Evolutionary conservation across 176 grass and related monocot species (phyloP), one percentile per base, ranked within the genome.

Genomic region (Saccharum officinarum): DNA sequence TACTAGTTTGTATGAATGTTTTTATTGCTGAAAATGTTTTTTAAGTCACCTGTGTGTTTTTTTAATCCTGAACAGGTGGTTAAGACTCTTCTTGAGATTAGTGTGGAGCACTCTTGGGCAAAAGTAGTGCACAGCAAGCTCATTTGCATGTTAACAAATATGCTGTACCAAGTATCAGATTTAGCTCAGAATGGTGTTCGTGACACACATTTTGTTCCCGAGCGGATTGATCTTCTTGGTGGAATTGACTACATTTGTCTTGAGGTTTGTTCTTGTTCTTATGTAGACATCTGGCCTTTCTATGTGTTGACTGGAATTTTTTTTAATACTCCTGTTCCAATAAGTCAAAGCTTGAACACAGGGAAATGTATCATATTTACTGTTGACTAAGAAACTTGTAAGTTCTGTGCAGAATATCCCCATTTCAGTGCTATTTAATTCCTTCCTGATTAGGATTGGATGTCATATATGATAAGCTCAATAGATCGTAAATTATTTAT

Each of bases 201-300:
- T 78, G 87, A 88, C 63, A 90, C 77, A 80, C 86, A 88, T 78
- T 94, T 95, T 71, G 49, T 88, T 87, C 85, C 87, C 10, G 84
- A 94, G 55, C 86, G 82, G 82, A 86, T 95, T 60, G 92, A 98
- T 86, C 89, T 87, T 80, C 87, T 98, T 91, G 97, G 93, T 82
- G 93, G 97, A 82, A 90, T 98, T 71, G 90, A 98, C 66, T 96
- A 95, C 74, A 94, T 98, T 78, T 96, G 93, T 92, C 83, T 98
- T 79, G 93, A 98, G 93, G 97, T 98, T 98, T 59, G 81, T 73
- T 87, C 17, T 78, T 67, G 18, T 62, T 71, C 31, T 60, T 71
- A 28, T 61, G 25, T 57, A 89, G 38, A 45, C 22, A 44, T 59
- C 37, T 57, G n/a, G 62, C 30, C 12, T 81, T 71, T 89, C 22